These are phyloP conservation scores for Amanita pseudoporphyria DNA, from an alignment of 768 basidiomycete genomes.

Conservation along the genomic window DNA sequence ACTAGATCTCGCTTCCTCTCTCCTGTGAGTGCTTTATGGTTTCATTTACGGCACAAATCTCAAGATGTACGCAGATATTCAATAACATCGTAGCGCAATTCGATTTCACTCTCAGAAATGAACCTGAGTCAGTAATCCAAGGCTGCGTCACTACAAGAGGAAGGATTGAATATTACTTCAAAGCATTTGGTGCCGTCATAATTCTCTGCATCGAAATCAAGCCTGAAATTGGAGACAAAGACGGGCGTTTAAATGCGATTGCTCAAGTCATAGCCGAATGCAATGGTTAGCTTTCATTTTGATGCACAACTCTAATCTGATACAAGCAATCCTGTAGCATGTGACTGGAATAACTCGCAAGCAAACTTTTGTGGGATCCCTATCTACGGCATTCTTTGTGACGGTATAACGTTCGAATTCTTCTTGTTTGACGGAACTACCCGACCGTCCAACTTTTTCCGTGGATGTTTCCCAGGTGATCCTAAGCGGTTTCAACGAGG, in stretches of 20 bases:
- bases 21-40: slow-evolving; percentile 11
- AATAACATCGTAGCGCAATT: slow-evolving; percentile 13
- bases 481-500: too few relatives aligned
- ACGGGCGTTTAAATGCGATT: slow-evolving; percentile 11
- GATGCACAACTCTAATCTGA: neutral
- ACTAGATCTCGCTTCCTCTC: slow-evolving; percentile 14
- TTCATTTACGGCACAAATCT: too few relatives aligned
- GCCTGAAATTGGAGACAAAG: slow-evolving; percentile 5
- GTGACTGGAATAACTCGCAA: neutral
- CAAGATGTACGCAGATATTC: slow-evolving; percentile 15
- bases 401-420: slow-evolving; percentile 12
- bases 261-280: too few relatives aligned
- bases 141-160: slow-evolving; percentile 10
- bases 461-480: too few relatives aligned
- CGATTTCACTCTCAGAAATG: slow-evolving; percentile 11
- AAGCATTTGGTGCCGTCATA: slow-evolving; percentile 4
- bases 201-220: too few relatives aligned
- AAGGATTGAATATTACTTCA: too few relatives aligned
- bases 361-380: slow-evolving; percentile 4
- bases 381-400: slow-evolving; percentile 10
- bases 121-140: slow-evolving; percentile 11
- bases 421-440: slow-evolving; percentile 10
- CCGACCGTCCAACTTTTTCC: slow-evolving; percentile 3
- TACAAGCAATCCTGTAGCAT: neutral
- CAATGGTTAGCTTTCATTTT: neutral